Base-by-base conservation (phyloP, 2,329 filamentous ascomycete genomes). In the Diaporthe vexans region DNA sequence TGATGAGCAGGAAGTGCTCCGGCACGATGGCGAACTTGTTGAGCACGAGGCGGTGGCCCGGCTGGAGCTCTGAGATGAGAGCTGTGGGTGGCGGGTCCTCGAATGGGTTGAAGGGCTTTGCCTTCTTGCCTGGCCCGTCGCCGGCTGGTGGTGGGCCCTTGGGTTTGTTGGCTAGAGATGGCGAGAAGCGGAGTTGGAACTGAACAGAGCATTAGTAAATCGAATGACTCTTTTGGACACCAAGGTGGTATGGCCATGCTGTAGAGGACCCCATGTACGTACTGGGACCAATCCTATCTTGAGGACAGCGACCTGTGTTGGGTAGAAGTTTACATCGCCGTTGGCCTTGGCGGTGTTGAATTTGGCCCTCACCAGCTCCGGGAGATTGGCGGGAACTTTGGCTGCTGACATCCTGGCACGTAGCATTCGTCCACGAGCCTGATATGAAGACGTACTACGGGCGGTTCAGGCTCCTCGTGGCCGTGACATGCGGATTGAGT, bases 11-110 rank as follows among this genome's bases (percentile, higher is more conserved):
- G 80, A 93, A 94, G 83, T 95, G 93, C 78, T 91, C 88, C 0
- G 89, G 88, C 46, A 94, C 91, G 65, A 95, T 83, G 65, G 93
- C 92, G 78, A 93, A 95, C 81, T 94, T 95, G 85, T 95, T 95
- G 54, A 95, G 85, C 1, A 95, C 90, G 56, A 94, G 86, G 74
- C 88, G 86, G 81, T 95, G 92, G 11, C 84, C 81, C 0, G 89
- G 84, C 1, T 84, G 85, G 10, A 93, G 79, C 35, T 82, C 81
- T 21, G 88, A 81, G 57, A 91, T 82, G 51, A 92, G 84, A 73
- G 93, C 87, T 13, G 89, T 84, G 3, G 84, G 78, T 0, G 87
- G 81, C 0, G 92, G 92, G 74, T 90, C 85, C 46, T 89, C 90
- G 81, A 95, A 95, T 5, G 92, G 92, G 80, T 94, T 89, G 78